A percentile compares a stretch with the other conserved stretches of the same genome.
These are phyloP conservation scores for Pseudonitzschia pungens DNA, from an alignment of 108 stramenopile genomes.

Conservation along the genomic window DNA sequence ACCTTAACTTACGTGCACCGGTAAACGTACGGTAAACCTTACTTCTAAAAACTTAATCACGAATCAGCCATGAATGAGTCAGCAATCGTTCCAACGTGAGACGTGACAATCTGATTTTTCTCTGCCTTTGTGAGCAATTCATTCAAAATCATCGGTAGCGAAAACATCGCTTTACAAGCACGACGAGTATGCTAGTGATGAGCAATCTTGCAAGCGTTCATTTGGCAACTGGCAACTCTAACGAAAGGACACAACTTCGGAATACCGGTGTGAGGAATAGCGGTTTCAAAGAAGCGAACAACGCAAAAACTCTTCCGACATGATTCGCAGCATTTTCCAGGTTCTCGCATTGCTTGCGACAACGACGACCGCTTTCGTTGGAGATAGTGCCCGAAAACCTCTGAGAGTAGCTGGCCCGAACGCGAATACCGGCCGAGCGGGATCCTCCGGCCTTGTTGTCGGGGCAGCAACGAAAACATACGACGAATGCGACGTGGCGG, in stretches of 20 bases:
- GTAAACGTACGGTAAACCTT: too few relatives aligned
- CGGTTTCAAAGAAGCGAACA: too few relatives aligned
- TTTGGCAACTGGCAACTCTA: too few relatives aligned
- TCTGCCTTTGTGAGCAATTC: too few relatives aligned
- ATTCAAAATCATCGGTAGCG: too few relatives aligned
- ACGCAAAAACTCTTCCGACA: background rate
- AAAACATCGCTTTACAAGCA: too few relatives aligned
- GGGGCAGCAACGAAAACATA: background rate
- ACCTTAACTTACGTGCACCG: too few relatives aligned
- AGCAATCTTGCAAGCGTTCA: too few relatives aligned
- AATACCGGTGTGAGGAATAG: too few relatives aligned
- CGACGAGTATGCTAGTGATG: too few relatives aligned
- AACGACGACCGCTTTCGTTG: background rate
- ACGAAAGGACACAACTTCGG: too few relatives aligned
- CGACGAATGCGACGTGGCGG: constrained; percentile 42
- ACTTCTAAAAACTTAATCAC: background rate
- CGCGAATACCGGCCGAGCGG: background rate
- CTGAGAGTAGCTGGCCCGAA: background rate
- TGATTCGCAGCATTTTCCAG: background rate
- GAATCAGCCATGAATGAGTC: background rate
- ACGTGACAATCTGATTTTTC: background rate
- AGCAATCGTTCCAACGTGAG: background rate
- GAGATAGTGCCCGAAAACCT: background rate
- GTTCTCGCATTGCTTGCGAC: background rate
- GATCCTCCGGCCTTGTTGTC: background rate